Evolutionary conservation across 495 filamentous ascomycete species (phyloP), one percentile per base, ranked within the genome.

Genomic region (Apodospora peruviana): DNA sequence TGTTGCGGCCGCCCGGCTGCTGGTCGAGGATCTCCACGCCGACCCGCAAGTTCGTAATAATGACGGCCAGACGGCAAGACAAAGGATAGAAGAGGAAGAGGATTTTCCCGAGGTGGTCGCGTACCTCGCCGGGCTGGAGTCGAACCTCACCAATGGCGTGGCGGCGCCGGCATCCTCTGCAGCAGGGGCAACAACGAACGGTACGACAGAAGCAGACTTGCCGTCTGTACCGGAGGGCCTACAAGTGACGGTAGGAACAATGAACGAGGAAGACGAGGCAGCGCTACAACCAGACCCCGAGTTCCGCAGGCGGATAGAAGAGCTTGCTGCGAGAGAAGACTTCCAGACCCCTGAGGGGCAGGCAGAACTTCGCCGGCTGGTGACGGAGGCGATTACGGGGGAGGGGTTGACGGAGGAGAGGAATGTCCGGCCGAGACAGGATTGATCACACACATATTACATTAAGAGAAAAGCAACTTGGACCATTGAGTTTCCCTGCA

Each of bases 1-100:
- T 0, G 74, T 88, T 24, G 83, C 85, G 3, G 77, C 86, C 17
- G 91, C 91, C 25, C 79, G 79, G 52, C 77, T 81, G 23, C 71
- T 95, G 10, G 78, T 96, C 4, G 87, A 95, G 60, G 88, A 94
- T 59, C 72, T 97, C 2, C 81, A 81, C 2, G 80, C 87, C 24
- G 81, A 91, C 56, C 65, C 78, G 25, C 71, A 68, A 32, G 70
- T 80, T 40, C 75, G 60, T 47, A 86, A 87, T 56, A 64, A 77
- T 22, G 84, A 88, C 27, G 85, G 83, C 4, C 58, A 81, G 51
- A 89, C 80, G 14, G 88, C 88, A 2, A 70, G 75, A 42, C 82
- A 94, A 49, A 82, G 82, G 56, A 84, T 91, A 43, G 78, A 79
- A 52, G 73, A 66, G 11, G 88, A 91, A 19, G 85, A 71, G 0